Base-by-base conservation (phyloP, 1,139 yeast genomes). In the Candida albicans region DNA sequence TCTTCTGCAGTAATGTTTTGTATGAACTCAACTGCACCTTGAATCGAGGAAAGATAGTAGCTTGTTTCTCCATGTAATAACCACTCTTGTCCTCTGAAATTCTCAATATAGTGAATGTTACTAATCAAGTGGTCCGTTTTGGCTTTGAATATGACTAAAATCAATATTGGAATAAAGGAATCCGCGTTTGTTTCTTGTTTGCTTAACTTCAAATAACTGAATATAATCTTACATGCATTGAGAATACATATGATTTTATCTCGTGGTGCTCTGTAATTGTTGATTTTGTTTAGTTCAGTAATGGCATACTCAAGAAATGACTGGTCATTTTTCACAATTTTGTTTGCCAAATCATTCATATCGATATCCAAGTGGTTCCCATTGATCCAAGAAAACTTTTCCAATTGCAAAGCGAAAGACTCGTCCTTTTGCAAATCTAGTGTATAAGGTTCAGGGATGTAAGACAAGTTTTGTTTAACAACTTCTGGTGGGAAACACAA, bases 221-320 rank as follows among this genome's bases (percentile, higher is more conserved):
- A 90, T 8, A 95, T 84, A 12, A 93, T 91, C 62, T 93, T 93
- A 61, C 98, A 91, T 45, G 95, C 83, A 65, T 95, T 95, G 48
- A 95, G 71, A 8, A 93, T 74, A 61, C 99, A 93, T 38, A 93
- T 89, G 50, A 90, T 84, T 59, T 95, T 95, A 58, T 95, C 99
- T 44, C 99, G 73, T 9, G 99, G 99, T 0, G 98, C 95, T 55
- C 95, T 78, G 61, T 86, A 95, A 44, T 79, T 76, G 61, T 87
- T 87, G 56, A 93, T 82, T 56, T 89, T 90, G 51, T 75, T 71
- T 40, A 95, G 71, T 61, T 95, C 91, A 6, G 63, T 73, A 1
- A 83, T 77, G 0, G 98, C 95, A 47, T 86, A 74, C 31, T 78
- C 77, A 40, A 88, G 72, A 58, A 90, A 89, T 39, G 81, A 75